A percentile compares a stretch with the other conserved stretches of the same genome.
Evolutionary conservation across 768 basidiomycete species (phyloP).

Genomic region (Boletus sp.): DNA sequence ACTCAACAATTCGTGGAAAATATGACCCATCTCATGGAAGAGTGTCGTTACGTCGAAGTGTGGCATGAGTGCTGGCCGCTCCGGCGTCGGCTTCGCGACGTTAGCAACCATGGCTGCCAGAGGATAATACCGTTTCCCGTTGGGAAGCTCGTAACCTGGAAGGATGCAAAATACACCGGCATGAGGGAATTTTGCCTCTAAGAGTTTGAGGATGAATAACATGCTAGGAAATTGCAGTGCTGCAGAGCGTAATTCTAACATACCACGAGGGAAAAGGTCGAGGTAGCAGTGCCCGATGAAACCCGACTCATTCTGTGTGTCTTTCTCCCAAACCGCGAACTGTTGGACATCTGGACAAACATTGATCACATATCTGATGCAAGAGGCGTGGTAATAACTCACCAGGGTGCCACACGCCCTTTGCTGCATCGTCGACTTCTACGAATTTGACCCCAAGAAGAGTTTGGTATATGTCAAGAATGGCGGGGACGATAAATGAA

Average conservation of each 20-base stretch:
- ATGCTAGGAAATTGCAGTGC: neutral
- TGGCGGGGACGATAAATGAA: constrained; percentile 74
- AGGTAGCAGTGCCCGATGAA: constrained; percentile 88
- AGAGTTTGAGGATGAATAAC: neutral
- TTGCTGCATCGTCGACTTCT: constrained; percentile 51
- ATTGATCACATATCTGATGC: neutral
- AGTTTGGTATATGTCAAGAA: constrained; percentile 81
- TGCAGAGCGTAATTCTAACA: neutral
- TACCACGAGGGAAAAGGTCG: constrained; percentile 83
- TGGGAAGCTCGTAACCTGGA: constrained; percentile 56
- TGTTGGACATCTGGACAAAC: constrained; percentile 65
- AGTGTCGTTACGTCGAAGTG: constrained; percentile 88
- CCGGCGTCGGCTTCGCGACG: constrained; percentile 79
- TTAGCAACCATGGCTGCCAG: constrained; percentile 88
- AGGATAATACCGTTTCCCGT: constrained; percentile 68
- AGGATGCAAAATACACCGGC: constrained; percentile 83
- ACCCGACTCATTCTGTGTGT: constrained; percentile 63
- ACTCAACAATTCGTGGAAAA: constrained; percentile 69
- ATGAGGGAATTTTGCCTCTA: constrained; percentile 80
- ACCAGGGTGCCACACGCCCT: constrained; percentile 82
- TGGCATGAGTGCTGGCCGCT: constrained; percentile 81
- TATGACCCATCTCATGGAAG: constrained; percentile 88
- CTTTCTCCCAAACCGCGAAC: constrained; percentile 82
- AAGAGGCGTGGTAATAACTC: neutral
- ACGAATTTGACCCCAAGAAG: constrained; percentile 73